Base-by-base conservation (phyloP, 805 yeast genomes). In the Metschnikowia matae region DNA sequence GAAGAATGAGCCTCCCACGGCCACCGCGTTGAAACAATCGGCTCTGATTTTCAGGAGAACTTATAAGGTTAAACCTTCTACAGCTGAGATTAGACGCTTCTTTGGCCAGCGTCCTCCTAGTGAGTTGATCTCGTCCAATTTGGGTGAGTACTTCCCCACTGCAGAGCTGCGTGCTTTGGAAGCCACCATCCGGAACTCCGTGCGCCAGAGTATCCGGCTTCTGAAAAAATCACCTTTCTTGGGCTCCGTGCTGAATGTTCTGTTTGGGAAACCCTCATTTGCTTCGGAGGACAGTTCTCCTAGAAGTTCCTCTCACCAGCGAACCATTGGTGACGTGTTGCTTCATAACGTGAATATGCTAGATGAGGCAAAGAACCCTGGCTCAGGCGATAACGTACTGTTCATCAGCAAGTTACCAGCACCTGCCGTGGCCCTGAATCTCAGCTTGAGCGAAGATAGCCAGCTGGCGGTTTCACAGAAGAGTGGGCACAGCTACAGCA, bases 61-160 rank as follows among this genome's bases (percentile, higher is more conserved):
- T 40, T 51, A 53, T 8, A 56, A 53, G 26, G 54, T 55, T n/a
- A 61, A 60, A 39, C 58, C 53, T 2, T 44, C 45, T 34, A 32
- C 47, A 35, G 50, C 62, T 5, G 60, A 65, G 2, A 53, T 78
- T 58, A 73, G 80, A 50, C 75, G 71, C 49, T 78, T 87, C 52
- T 84, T 85, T 66, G 95, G 95, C 21, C 96, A 89, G 65, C 77
- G 99, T 61, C 99, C 99, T 6, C 91, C 98, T 0, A 84, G 94
- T 52, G 96, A 89, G 62, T 78, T 91, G 58, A 94, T 92, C 53
- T 88, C 97, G 1, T 83, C 91, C 1, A 89, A 92, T 62, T 71
- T 92, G 55, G 85, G 90, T 1, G 96, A 91, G 55, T 92, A 88
- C 65, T 94, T 94, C 74, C 99, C 99, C 0, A 85, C 84, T 37